A percentile compares a stretch with the other conserved stretches of the same genome.
These are phyloP conservation scores for Boeremia exigua DNA, from an alignment of 2,329 filamentous ascomycete genomes.

Conservation along the genomic window DNA sequence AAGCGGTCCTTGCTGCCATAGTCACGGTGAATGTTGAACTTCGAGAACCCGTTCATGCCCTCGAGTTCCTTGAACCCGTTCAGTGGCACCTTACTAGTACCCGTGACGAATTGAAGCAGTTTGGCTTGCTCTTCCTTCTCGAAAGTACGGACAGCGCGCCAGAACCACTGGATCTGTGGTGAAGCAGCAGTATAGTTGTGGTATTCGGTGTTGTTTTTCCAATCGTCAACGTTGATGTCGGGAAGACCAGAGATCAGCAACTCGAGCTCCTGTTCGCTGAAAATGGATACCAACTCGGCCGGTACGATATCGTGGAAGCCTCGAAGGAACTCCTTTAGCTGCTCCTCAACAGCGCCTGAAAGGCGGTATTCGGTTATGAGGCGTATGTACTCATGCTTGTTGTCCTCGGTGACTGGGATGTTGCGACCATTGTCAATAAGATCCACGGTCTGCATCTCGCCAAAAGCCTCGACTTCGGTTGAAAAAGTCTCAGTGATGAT, in stretches of 20 bases:
- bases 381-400: slow-evolving; percentile 97
- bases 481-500: slow-evolving; percentile 97
- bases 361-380: slow-evolving; percentile 93
- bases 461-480: slow-evolving; percentile 91
- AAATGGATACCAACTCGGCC: slow-evolving; percentile 91
- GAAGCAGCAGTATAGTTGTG: slow-evolving; percentile 96
- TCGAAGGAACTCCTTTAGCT: slow-evolving; percentile 90
- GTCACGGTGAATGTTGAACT: slow-evolving; percentile 98
- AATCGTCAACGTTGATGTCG: slow-evolving; percentile 97
- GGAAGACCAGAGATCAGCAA: slow-evolving; percentile 94
- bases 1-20: slow-evolving; percentile 96
- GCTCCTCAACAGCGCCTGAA: slow-evolving; percentile 88
- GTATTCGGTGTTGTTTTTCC: slow-evolving; percentile 99
- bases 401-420: slow-evolving; percentile 93
- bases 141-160: slow-evolving; percentile 94
- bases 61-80: slow-evolving; percentile 99
- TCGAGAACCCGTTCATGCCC: slow-evolving; percentile 97
- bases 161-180: slow-evolving; percentile 99
- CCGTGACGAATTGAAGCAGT: slow-evolving; percentile 95
- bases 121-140: slow-evolving; percentile 99
- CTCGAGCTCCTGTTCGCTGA: slow-evolving; percentile 98
- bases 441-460: slow-evolving; percentile 85
- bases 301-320: slow-evolving; percentile 99
- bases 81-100: slow-evolving; percentile 95
- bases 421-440: slow-evolving; percentile 87